These are phyloP conservation scores for Ligustrum vulgare DNA, from an alignment of 257 asterid species.

Conservation along the genomic window DNA sequence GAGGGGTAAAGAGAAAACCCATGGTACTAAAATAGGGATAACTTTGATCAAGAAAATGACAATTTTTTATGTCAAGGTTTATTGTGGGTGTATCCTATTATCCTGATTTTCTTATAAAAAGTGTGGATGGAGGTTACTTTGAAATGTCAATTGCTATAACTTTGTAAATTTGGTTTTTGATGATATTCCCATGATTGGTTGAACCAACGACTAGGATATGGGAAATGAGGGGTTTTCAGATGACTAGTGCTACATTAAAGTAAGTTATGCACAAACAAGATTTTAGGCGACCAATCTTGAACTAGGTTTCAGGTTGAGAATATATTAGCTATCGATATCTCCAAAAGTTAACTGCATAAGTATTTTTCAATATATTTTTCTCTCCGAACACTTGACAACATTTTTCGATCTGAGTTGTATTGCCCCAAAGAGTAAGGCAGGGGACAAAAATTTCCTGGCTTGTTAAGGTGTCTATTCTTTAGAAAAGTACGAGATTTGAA, in stretches of 20 bases:
- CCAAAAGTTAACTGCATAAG: too few relatives aligned
- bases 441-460: not conserved
- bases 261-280: not conserved
- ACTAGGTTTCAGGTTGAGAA: not conserved
- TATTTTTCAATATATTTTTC: not conserved
- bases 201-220: not conserved
- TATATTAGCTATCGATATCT: not conserved
- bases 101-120: constrained; percentile 14
- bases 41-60: not conserved
- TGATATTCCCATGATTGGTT: not conserved
- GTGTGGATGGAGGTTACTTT: constrained; percentile 11
- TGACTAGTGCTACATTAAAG: not conserved
- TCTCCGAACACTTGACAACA: not conserved
- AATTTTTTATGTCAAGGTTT: constrained; percentile 2
- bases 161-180: not conserved
- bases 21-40: constrained; percentile 6
- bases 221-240: not conserved
- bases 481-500: not conserved
- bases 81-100: not conserved
- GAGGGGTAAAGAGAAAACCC: not conserved
- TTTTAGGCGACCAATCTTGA: not conserved
- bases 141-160: not conserved
- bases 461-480: not conserved
- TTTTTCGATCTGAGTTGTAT: not conserved
- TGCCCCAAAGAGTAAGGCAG: not conserved